Base-by-base conservation (phyloP, 805 yeast genomes). In the Cyberlindnera euphorbiiphila region DNA sequence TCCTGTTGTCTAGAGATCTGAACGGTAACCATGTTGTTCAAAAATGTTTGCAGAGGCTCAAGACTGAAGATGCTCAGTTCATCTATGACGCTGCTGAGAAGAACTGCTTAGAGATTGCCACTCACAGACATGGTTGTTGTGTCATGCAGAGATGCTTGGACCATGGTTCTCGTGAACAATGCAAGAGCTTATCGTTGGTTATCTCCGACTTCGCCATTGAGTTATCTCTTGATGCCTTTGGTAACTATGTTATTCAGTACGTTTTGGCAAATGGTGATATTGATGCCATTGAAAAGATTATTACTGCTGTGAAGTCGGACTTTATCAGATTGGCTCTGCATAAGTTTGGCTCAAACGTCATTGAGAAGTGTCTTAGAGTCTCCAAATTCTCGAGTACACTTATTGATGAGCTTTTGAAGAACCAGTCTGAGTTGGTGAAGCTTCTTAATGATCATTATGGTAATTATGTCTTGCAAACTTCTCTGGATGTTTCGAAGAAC, bases 21-120 rank as follows among this genome's bases (percentile, higher is more conserved):
- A 93, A 93, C 61, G 98, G 98, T 47, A 93, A 93, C 59, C 98
- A 91, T 60, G 97, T 93, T 24, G 82, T 93, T 35, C 98, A 93
- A 59, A 89, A 87, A 62, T 85, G 96, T 59, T 66, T 93, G 45
- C 86, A 86, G 50, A 76, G 76, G 49, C 72, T 93, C 51, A 59
- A 64, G 19, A 69, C 83, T 2, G 67, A 64, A n/a, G 82, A 85
- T 40, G 74, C 85, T 49, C 93, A 89, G 58, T 91, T 93, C 57
- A 85, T 93, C 42, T 88, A 86, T 58, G 93, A 88, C 55, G 83
- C 95, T 13, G 93, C 93, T 4, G 70, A 81, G 42, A 62, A 62
- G 11, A 72, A 87, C 47, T 82, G 93, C 46, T 71, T 79, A 25
- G 82, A 78, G 41, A 86, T 93, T 39, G 95, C 96, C 5, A 87